Evolutionary conservation across 805 yeast genomes (phyloP), one percentile per base, ranked within the genome.

Genomic region (Candida khao-thaluensis): DNA sequence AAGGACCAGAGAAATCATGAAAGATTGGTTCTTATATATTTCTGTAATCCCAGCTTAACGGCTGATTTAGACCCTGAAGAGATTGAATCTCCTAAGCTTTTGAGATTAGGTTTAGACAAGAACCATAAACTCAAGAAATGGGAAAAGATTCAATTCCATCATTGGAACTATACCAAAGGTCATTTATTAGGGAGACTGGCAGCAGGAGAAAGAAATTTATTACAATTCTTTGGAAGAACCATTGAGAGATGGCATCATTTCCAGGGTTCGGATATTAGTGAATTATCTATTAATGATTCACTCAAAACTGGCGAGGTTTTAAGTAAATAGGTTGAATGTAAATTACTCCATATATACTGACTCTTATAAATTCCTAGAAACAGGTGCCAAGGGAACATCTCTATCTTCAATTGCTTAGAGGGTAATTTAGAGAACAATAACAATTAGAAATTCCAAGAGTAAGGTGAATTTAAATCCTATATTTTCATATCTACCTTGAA

Each of bases 61-160:
- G 57, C 74, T 0, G 48, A 51, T 15, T 51, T 72, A 30, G 76
- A 72, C 45, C 75, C 76, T 7, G 71, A 64, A n/a, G 42, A 53
- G 4, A 36, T 71, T 8, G 39, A 58, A 8, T 69, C 74, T 3
- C 69, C 69, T 4, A 63, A 61, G 34, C 52, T 72, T 28, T 34
- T 54, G 9, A 40, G 58, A 4, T 47, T 69, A 26, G 72, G 71
- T 0, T 50, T 51, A 30, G 44, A 38, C 24, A 59, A 52, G 29
- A 58, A 56, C 3, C 51, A 44, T 9, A 53, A 51, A 41, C 48
- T 59, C 17, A 48, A 54, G 18, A 54, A 49, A 16, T 66, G 70
- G 69, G 65, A 65, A 17, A 53, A 58, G 29, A 58, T 71, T 35
- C 60, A 62, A 8, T 66, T 64, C 46, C 57, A 52, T 5, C 53